Base-by-base conservation (phyloP, 169 alveolate genomes). In the Plasmodium adleri region DNA sequence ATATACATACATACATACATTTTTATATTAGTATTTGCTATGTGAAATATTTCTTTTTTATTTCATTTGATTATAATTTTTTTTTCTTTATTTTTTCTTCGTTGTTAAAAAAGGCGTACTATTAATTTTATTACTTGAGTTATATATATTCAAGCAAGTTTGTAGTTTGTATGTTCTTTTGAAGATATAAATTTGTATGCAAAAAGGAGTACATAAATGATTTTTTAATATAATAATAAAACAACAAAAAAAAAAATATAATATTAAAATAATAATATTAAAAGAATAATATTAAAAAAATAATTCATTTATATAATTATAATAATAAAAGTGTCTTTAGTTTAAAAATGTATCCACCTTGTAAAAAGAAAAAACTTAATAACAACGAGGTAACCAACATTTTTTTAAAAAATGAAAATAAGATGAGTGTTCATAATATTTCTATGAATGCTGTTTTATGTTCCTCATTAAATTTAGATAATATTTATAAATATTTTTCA, bases 391-490 rank as follows among this genome's bases (percentile, higher is more conserved):
- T 54, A 47, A 47, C 54, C n/a, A 80, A 80, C 28, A 80, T 80
- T 22, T 80, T 32, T 62, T 47, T 60, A 6, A 67, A 86, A n/a
- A 50, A 74, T 54, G 87, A 71, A 54, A 52, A 85, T 66, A 89
- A 90, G 26, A 88, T 94, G 67, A 70, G 91, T 47, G 93, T 94
- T 12, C 95, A 94, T 75, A 94, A 94, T 59, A 88, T 94, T 45
- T 87, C 93, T 3, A 94, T 88, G 63, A 68, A 87, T 62, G 92
- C 96, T 8, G 90, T 91, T 22, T 50, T 88, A 32, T 94, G 95
- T 12, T 89, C 93, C 28, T 66, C 91, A 8, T 60, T 94, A 28
- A 63, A 94, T 89, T 72, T 94, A 7, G 83, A 52, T 26, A 89
- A 74, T 39, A 54, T 93, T 12, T 71, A 76, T 26, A 70, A 45